Evolutionary conservation across 225 moss, liverwort and hornwort genomes (phyloP), one percentile per base, ranked within the genome.

Genomic region (Polytrichum commune): DNA sequence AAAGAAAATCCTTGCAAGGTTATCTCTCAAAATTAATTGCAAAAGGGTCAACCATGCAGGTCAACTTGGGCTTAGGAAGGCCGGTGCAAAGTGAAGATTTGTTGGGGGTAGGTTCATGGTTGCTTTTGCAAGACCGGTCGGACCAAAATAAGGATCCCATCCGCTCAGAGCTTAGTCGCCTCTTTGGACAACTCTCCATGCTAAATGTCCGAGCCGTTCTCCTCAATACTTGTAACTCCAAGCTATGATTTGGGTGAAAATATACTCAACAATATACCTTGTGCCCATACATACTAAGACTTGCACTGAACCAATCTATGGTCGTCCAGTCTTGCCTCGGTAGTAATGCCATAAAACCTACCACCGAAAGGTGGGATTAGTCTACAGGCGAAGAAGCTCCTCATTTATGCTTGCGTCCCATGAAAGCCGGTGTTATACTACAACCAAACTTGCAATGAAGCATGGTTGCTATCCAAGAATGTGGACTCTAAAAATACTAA

Each of bases 31-130:
- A 9, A 4, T 46, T 46, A 16, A 16, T 3, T 46, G 46, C 1
- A 16, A 46, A 16, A 16, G 10, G 13, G 46, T 46, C 46, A 46
- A 46, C 9, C 13, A 46, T 46, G 46, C 46, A 97, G 97, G 91
- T 92, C 38, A 94, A 97, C 74, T 63, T 97, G 70, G 93, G 88
- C 19, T 77, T 97, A 69, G 83, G 63, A 27, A 82, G 94, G 62
- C 75, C 86, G 5, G 69, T 84, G 55, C 92, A 85, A 64, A 88
- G 90, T 71, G 91, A 94, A 65, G 92, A 97, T 72, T 78, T 97
- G 70, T 30, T 94, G 55, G 94, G 91, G 2, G 79, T 92, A 9
- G 97, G 85, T 10, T 90, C 94, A 46, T 94, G 97, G 97, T 76
- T 97, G 18, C 86, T 97, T 65, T 80, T 92, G 0, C 84, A 94